A percentile compares a stretch with the other conserved stretches of the same genome.
These are phyloP conservation scores for Clavispora phyllophila DNA, from an alignment of 805 yeast species.

Conservation along the genomic window DNA sequence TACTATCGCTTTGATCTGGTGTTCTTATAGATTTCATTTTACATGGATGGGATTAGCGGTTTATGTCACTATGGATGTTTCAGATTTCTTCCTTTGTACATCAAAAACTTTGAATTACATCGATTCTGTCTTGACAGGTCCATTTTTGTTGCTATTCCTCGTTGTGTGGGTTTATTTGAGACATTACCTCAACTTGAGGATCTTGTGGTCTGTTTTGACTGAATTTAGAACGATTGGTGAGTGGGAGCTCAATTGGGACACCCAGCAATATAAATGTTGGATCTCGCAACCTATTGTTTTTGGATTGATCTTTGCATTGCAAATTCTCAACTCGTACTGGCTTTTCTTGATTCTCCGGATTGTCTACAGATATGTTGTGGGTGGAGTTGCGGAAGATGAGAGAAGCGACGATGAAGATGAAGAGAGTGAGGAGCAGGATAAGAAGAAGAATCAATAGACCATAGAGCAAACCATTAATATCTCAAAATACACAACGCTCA, in stretches of 20 bases:
- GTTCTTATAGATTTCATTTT: slow-evolving; percentile 89
- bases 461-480: not conserved
- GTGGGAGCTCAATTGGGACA: slow-evolving; percentile 72
- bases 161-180: slow-evolving; percentile 81
- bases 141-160: slow-evolving; percentile 66
- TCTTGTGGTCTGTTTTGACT: slow-evolving; percentile 79
- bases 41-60: slow-evolving; percentile 92
- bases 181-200: slow-evolving; percentile 75
- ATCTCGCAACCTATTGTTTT: slow-evolving; percentile 91
- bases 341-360: slow-evolving; percentile 75
- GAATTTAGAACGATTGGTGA: slow-evolving; percentile 85
- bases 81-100: slow-evolving; percentile 80
- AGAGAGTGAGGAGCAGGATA: slow-evolving; percentile 15
- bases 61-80: slow-evolving; percentile 92
- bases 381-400: slow-evolving; percentile 67
- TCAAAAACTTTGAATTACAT: slow-evolving; percentile 88
- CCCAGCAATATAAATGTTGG: slow-evolving; percentile 95
- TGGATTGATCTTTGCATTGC: slow-evolving; percentile 69
- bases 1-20: slow-evolving; percentile 81
- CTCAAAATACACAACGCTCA: not conserved
- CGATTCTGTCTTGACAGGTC: slow-evolving; percentile 57
- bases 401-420: slow-evolving; percentile 84
- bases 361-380: slow-evolving; percentile 56
- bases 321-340: slow-evolving; percentile 87
- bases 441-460: slow-evolving; percentile 13